Evolutionary conservation across 2,329 filamentous ascomycete species (phyloP).

Genomic region (Fusarium begoniae): DNA sequence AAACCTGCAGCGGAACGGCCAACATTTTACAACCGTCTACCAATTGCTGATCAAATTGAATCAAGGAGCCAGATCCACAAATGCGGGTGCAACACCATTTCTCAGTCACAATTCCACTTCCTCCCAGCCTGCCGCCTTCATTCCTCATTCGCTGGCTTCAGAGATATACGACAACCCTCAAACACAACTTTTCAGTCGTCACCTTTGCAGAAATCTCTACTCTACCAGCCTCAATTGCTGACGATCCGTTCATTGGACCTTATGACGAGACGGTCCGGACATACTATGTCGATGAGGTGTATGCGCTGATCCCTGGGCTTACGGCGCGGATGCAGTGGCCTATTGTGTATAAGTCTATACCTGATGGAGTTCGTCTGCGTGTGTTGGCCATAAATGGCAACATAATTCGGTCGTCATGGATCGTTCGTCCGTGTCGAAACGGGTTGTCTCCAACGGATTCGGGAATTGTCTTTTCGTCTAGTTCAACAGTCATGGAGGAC

Average conservation of each 20-base stretch:
- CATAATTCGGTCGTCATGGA: not conserved
- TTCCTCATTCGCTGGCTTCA: not conserved
- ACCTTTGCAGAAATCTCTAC: not conserved
- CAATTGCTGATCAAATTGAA: not conserved
- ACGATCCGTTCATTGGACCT: not conserved
- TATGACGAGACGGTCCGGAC: not conserved
- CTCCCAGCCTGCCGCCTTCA: not conserved
- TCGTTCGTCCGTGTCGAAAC: not conserved
- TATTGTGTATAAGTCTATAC: not conserved
- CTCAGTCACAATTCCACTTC: not conserved
- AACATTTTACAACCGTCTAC: not conserved
- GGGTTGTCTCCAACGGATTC: not conserved
- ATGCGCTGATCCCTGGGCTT: not conserved
- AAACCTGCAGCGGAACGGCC: not conserved
- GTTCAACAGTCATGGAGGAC: not conserved
- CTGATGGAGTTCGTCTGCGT: not conserved
- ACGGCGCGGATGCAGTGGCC: not conserved
- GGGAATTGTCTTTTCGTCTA: not conserved
- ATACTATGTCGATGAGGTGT: not conserved
- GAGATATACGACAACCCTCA: not conserved
- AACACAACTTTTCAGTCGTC: not conserved
- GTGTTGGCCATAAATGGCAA: not conserved
- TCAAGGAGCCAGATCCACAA: not conserved
- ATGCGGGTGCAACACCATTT: not conserved
- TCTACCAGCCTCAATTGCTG: not conserved